phyloP scores from a whole-genome alignment of 2,329 filamentous ascomycete genomes.

The Paracoccidioides brasiliensis region DNA sequence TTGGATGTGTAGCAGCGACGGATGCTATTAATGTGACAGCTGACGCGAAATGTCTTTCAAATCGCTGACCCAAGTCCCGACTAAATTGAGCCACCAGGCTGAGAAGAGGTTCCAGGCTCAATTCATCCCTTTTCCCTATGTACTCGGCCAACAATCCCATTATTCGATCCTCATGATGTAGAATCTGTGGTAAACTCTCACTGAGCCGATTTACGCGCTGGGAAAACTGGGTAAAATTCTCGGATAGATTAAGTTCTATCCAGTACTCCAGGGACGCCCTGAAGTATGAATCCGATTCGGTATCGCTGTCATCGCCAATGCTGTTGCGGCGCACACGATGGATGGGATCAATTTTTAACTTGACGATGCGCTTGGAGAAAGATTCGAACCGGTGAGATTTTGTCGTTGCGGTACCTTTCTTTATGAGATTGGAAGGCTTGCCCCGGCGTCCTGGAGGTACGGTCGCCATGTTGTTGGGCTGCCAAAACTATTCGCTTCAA shows the following conservation, averaged over 20 bases:
- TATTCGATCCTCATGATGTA: slow-evolving; percentile 80
- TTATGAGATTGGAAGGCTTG: slow-evolving; percentile 54
- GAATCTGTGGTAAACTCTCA: slow-evolving; percentile 81
- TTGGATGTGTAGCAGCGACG: slow-evolving; percentile 62
- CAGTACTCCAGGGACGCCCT: slow-evolving; percentile 72
- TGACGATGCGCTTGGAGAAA: slow-evolving; percentile 79
- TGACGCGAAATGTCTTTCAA: slow-evolving; percentile 74
- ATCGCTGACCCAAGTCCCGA: slow-evolving; percentile 76
- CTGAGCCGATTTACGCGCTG: slow-evolving; percentile 62
- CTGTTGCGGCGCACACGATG: slow-evolving; percentile 70
- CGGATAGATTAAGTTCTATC: slow-evolving; percentile 81
- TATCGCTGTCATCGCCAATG: slow-evolving; percentile 67
- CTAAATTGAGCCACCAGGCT: slow-evolving; percentile 85
- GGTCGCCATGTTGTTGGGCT: slow-evolving; percentile 29
- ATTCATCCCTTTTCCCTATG: slow-evolving; percentile 62
- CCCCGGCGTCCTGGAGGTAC: slow-evolving; percentile 53
- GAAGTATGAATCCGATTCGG: slow-evolving; percentile 74
- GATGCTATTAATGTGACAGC: slow-evolving; percentile 63
- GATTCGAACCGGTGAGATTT: slow-evolving; percentile 84
- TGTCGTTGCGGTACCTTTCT: slow-evolving; percentile 57
- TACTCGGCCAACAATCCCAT: slow-evolving; percentile 63
- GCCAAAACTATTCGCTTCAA: slow-evolving; percentile 1
- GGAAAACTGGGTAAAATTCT: slow-evolving; percentile 64
- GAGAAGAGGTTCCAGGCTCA: slow-evolving; percentile 73
- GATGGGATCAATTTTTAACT: slow-evolving; percentile 85